Percentiles rank a stretch among this genome's conserved stretches.
These are phyloP conservation scores for Plasmodium sp. DNA, from an alignment of 169 alveolate genomes.

Conservation along the genomic window DNA sequence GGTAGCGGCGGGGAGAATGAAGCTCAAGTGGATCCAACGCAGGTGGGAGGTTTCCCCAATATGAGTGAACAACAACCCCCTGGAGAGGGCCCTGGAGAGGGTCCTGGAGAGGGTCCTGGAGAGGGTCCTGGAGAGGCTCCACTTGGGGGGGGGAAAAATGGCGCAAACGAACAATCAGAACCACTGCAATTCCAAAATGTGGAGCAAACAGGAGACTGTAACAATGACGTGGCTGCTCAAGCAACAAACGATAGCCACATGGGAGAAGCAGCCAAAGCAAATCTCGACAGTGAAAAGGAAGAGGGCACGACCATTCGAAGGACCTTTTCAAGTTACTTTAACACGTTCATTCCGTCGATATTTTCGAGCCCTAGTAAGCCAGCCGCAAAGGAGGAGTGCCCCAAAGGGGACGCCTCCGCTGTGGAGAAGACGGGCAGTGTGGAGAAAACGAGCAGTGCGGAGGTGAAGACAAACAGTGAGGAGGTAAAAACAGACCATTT, in stretches of 20 bases:
- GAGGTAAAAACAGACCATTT: background rate
- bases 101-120: no score
- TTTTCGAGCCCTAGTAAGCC: slow-evolving; percentile 11
- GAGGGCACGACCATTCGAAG: background rate
- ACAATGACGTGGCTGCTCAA: background rate
- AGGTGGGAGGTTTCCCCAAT: background rate
- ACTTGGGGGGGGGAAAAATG: background rate
- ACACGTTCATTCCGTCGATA: slow-evolving; percentile 18
- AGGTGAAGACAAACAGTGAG: background rate
- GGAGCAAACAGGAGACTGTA: background rate
- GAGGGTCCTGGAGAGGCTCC: background rate
- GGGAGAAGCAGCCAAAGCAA: background rate
- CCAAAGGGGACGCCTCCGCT: background rate
- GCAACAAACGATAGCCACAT: background rate
- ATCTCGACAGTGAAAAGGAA: background rate
- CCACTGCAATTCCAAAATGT: background rate
- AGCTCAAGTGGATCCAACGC: background rate
- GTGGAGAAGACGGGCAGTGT: background rate
- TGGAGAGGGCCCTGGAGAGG: no score
- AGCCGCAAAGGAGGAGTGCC: background rate
- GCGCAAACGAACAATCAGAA: background rate
- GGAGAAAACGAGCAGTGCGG: background rate
- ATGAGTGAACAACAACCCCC: background rate
- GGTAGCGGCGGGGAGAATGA: background rate
- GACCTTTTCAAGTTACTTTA: slow-evolving; percentile 7